Base-by-base conservation (phyloP, 169 alveolate species). In the Eimeria acervulina region DNA sequence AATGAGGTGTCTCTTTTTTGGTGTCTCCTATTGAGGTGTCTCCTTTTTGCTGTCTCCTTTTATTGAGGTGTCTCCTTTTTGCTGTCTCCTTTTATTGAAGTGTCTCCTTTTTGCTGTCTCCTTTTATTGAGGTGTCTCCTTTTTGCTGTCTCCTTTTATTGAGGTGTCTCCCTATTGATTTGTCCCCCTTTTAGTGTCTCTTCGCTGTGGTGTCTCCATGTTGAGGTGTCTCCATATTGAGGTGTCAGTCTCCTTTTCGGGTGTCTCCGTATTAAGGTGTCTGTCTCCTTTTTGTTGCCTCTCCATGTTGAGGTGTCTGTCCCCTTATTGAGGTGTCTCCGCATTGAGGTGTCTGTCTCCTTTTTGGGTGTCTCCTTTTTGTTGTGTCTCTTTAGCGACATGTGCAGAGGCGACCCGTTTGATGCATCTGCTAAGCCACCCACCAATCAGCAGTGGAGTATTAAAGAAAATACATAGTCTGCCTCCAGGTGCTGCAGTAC, bases 401-500 rank as follows among this genome's bases (percentile, higher is more conserved):
- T 95, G 97, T 70, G 96, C 97, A 38, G 97, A 96, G 76, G 97
- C 95, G 51, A 31, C 83, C 8, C 89, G 85, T 2, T 80, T 91
- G 47, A 51, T 91, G 90, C 63, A 76, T 63, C 38, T 38, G 40
- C 90, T 91, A 66, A 38, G 68, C 33, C 40, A 26, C 19, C 95
- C 95, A 5, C 83, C 83, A 28, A n/a, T 91, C 36, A 38, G 31
- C 26, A 40, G 0, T 28, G 90, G 90, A 47, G 72, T 90, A 5
- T 40, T 91, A 19, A 91, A 91, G 66, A 91, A 91, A 59, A 44
- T 91, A 51, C 33, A 76, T 63, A 38, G 72, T 15, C 63, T 91
- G 47, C 95, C 95, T 10, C 83, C 95, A 80, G 95, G 95, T 1
- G 84, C 90, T 63, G 47, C 90, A 7, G 66, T 74, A 31, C 95